These are phyloP conservation scores for Centella asiatica DNA, from an alignment of 129 eudicot species.

Conservation along the genomic window DNA sequence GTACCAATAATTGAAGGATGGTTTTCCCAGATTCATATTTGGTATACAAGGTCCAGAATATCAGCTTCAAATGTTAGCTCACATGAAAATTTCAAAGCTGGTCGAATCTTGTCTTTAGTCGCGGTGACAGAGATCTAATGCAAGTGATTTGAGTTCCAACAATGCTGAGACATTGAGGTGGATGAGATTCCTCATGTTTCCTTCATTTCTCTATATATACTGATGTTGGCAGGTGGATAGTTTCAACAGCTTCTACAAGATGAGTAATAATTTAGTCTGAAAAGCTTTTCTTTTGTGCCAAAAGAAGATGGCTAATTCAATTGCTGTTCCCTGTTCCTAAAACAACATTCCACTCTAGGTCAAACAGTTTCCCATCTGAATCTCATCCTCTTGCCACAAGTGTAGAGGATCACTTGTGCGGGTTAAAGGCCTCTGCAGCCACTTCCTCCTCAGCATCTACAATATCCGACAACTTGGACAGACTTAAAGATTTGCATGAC, in stretches of 20 bases:
- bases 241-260: background rate
- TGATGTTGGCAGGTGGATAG: background rate
- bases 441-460: constrained; percentile 7
- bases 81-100: constrained; percentile 3
- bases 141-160: background rate
- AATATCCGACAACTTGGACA: background rate
- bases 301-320: constrained; percentile 15
- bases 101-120: background rate
- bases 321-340: constrained; percentile 3
- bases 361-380: constrained; percentile 14
- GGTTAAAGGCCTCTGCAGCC: background rate
- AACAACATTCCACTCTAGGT: constrained; percentile 13
- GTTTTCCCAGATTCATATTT: background rate
- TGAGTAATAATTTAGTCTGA: background rate
- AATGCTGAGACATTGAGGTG: constrained; percentile 2
- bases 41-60: background rate
- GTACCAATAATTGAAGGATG: background rate
- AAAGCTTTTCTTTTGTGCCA: background rate
- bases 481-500: constrained; percentile 2
- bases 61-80: constrained; percentile 7
- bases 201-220: constrained; percentile 1
- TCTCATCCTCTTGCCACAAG: constrained; percentile 8
- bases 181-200: constrained; percentile 15
- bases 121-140: background rate
- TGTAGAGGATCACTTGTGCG: constrained; percentile 7